Percentiles rank a stretch among this genome's conserved stretches.
Evolutionary conservation across 2,329 filamentous ascomycete species (phyloP).

Genomic region (Penicillium brevicompactum): DNA sequence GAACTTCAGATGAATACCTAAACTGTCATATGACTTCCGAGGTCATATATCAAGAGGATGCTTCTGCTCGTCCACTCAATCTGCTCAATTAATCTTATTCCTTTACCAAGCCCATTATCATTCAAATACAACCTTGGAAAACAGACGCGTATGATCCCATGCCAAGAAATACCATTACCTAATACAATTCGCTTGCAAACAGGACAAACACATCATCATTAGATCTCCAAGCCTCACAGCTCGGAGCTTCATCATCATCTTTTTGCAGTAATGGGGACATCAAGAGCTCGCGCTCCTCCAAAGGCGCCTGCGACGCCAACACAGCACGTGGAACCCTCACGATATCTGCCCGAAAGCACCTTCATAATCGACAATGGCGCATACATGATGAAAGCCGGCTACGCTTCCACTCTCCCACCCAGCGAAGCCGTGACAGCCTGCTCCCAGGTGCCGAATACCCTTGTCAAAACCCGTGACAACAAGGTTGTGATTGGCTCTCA

Average conservation of each 20-base stretch:
- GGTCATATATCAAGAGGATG: no score
- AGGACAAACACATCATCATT: slow-evolving; percentile 18
- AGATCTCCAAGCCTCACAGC: slow-evolving; percentile 6
- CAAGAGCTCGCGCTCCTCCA: slow-evolving; percentile 39
- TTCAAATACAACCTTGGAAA: no score
- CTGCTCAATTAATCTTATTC: no score
- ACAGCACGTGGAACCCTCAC: slow-evolving; percentile 40
- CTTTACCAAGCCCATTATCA: no score
- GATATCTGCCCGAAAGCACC: slow-evolving; percentile 61
- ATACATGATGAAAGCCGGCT: slow-evolving; percentile 87
- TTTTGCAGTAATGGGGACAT: slow-evolving; percentile 30
- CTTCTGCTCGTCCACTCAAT: no score
- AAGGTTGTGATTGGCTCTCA: slow-evolving; percentile 80
- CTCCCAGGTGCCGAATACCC: slow-evolving; percentile 79
- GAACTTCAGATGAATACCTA: no score
- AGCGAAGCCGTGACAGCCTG: slow-evolving; percentile 53
- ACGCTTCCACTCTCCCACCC: slow-evolving; percentile 53
- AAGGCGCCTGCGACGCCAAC: slow-evolving; percentile 55
- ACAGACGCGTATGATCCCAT: no score
- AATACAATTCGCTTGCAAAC: slow-evolving; percentile 12
- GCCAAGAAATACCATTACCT: not conserved
- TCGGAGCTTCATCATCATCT: slow-evolving; percentile 1
- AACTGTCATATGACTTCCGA: no score
- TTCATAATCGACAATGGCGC: slow-evolving; percentile 94
- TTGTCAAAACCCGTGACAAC: slow-evolving; percentile 78